A percentile compares a stretch with the other conserved stretches of the same genome.
phyloP scores from a whole-genome alignment of 306 rosid species.

The Castanopsis chinensis region DNA sequence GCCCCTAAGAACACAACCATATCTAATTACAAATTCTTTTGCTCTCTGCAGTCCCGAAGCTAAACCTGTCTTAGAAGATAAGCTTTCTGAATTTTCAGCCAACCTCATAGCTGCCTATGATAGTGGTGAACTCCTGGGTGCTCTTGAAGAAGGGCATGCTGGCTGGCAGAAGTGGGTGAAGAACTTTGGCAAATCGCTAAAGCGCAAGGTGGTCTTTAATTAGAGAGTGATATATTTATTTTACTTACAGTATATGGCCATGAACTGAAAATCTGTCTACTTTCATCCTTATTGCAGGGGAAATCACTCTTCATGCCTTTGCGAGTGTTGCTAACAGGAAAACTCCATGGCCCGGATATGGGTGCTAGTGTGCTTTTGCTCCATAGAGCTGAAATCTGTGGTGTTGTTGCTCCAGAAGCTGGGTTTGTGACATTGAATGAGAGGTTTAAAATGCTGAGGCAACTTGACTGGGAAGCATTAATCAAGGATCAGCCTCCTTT shows the following conservation, averaged over 20 bases:
- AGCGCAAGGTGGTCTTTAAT: conserved; percentile 69
- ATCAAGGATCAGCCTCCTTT: conserved; percentile 40
- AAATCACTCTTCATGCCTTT: conserved; percentile 96
- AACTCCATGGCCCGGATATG: conserved; percentile 93
- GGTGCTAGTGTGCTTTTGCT: conserved; percentile 59
- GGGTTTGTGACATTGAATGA: conserved; percentile 60
- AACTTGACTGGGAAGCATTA: conserved; percentile 71
- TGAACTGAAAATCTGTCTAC: conserved; percentile 13
- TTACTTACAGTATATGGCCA: not conserved
- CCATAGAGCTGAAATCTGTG: conserved; percentile 58
- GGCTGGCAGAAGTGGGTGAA: conserved; percentile 99
- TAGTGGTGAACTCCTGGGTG: conserved; percentile 59
- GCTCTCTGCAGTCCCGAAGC: conserved; percentile 73
- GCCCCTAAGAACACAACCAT: not conserved
- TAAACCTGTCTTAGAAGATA: conserved; percentile 65
- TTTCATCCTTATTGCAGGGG: conserved; percentile 44
- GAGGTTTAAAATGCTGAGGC: conserved; percentile 56
- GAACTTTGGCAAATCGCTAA: conserved; percentile 76
- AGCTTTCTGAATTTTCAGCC: conserved; percentile 66
- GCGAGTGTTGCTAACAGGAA: conserved; percentile 82
- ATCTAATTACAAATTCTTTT: conserved; percentile 6
- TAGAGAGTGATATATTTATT: not conserved
- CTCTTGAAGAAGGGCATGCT: conserved; percentile 82
- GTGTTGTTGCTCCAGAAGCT: conserved; percentile 49
- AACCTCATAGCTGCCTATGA: conserved; percentile 81